phyloP scores from a whole-genome alignment of 257 asterid genomes.

The Scutellaria barbata region DNA sequence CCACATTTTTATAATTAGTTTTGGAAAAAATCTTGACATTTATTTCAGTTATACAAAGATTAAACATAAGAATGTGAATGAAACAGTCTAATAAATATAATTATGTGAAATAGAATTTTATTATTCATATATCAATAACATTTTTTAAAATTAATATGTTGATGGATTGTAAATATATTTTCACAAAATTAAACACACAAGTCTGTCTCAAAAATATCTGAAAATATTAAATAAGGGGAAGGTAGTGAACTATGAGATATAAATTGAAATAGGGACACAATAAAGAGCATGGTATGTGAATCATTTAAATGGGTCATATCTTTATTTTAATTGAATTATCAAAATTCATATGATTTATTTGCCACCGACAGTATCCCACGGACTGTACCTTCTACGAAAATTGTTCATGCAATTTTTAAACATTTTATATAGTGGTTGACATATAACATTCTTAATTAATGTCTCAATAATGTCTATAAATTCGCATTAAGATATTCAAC shows the following conservation, averaged over 20 bases:
- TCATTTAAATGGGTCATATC: slow-evolving; percentile 29
- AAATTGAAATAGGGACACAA: not conserved
- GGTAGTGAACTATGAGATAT: not conserved
- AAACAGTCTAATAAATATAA: no score
- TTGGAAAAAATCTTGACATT: no score
- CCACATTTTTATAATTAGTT: no score
- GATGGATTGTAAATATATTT: no score
- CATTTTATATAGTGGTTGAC: slow-evolving; percentile 4
- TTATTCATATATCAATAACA: no score
- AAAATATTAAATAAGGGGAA: not conserved
- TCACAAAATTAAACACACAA: no score
- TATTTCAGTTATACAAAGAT: no score
- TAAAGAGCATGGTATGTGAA: slow-evolving; percentile 6
- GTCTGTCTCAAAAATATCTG: no score
- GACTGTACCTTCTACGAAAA: slow-evolving; percentile 22
- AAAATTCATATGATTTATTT: slow-evolving; percentile 16
- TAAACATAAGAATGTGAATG: no score
- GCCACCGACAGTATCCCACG: slow-evolving; percentile 40
- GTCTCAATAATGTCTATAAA: not conserved
- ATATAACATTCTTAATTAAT: not conserved
- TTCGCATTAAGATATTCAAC: not conserved
- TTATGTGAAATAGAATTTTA: no score
- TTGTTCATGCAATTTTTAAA: not conserved
- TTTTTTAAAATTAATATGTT: no score
- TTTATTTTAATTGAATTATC: not conserved